Evolutionary conservation across 1,139 yeast genomes (phyloP), one percentile per base, ranked within the genome.

Genomic region (Geotrichum cucujoidarum): DNA sequence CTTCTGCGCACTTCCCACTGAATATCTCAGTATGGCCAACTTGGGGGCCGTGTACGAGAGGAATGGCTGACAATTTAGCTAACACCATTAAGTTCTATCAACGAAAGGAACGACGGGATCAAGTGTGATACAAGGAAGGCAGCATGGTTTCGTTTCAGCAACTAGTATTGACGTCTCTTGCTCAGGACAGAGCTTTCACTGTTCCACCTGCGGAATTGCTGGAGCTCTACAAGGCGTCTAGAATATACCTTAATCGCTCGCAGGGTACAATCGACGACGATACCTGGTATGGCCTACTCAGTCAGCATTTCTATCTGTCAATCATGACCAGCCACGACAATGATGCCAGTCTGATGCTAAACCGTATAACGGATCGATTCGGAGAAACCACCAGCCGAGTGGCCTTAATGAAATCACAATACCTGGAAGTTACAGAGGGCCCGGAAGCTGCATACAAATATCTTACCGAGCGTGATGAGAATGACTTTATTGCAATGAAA

Each of bases 221-320:
- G 24, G 50, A 49, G 1, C 52, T 62, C 31, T 66, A 65, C 55
- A 36, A 47, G 10, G 47, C 40, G 14, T 64, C 70, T 13, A 45
- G 56, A 14, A 56, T 57, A 34, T 73, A 67, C 56, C 59, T 77
- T 31, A 53, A 60, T 31, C 47, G 61, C 18, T 50, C 62, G 47
- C 57, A 68, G 20, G 69, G 57, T 63, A 50, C 59, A 55, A 36
- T 65, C 73, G 42, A 69, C 68, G 71, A 78, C 29, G 63, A 70
- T 13, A 87, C 83, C 45, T 71, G 77, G 52, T 81, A 75, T 62
- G 72, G 76, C 14, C 66, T 89, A 32, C 71, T 80, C 53, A 95
- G 86, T 62, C 75, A 87, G 60, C 81, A 84, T 49, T 86, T 87
- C 63, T 80, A 80, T 60, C 70, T 89, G 40, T 70, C 81, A 2